Evolutionary conservation across 2,329 filamentous ascomycete genomes (phyloP), one percentile per base, ranked within the genome.

Genomic region (Cercospora beticola): DNA sequence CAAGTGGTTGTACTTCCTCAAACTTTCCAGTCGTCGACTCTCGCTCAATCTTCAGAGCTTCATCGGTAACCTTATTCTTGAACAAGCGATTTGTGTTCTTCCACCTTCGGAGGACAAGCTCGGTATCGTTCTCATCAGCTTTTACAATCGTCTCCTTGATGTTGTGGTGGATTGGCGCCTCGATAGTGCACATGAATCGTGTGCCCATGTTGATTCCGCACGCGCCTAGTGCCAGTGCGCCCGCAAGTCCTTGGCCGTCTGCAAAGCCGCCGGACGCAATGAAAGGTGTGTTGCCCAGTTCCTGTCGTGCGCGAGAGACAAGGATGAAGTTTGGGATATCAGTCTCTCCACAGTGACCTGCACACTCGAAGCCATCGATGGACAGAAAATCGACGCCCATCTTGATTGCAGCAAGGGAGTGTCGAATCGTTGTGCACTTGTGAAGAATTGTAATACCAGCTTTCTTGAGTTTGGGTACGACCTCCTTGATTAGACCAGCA

Each of bases 171-270:
- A 98, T 91, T 0, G 94, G 94, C 9, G 93, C 89, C 81, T 97
- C 68, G 57, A 93, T 85, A 0, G 94, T 98, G 83, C 91, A 94
- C 92, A 98, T 95, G 84, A 97, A 98, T 56, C 94, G 86, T 10
- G 94, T 98, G 66, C 94, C 94, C 94, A 98, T 98, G 83, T 98
- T 98, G 82, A 98, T 89, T 72, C 94, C 94, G 79, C 92, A 92
- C 0, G 94, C 94, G 30, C 94, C 94, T 7, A 98, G 86, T 43
- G 90, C 90, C 74, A 98, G 84, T 5, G 94, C 94, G 3, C 94
- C 94, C 1, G 94, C 94, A 23, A 98, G 86, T 3, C 94, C 94
- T 76, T 97, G 88, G 0, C 94, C 94, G 79, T 98, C 94, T 9
- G 93, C 94, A 77, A 98, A 97, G 2, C 94, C 94, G 66, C 94